Base-by-base conservation (phyloP, 441 rosid species). In the Theobroma grandiflorum region DNA sequence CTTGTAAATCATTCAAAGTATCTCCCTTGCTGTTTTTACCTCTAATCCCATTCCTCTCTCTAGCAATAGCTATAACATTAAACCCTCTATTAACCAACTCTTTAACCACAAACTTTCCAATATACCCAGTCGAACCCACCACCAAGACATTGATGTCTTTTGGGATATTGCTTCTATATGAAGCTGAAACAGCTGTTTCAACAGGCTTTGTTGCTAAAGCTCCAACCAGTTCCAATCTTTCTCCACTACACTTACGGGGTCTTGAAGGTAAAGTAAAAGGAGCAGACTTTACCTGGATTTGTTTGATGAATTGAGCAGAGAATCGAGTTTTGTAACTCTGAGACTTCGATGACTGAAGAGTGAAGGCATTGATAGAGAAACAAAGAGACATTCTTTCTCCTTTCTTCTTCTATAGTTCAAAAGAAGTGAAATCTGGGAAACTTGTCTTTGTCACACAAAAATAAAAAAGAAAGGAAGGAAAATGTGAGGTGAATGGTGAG, bases 101-200 rank as follows among this genome's bases (percentile, higher is more conserved):
- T 73, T 85, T 86, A 18, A 91, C 97, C 20, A 93, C 98, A 86
- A 96, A 93, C 72, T 90, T 94, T 6, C 98, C 98, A 16, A 94
- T 91, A 80, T 96, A 96, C 53, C 98, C 99, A 45, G 98, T 96
- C 22, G 98, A 94, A 81, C 98, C 99, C 86, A 88, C 95, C 4
- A 93, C 92, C 72, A 94, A 78, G 72, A 95, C 76, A 82, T 94
- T 95, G 53, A 94, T 81, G 61, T 93, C 97, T 43, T 82, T 76
- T 0, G 95, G 87, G 72, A 42, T 82, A 79, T 90, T 95, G 88
- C 64, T 84, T 84, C 97, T 88, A 70, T 93, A 93, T 6, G 91
- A 83, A 79, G 89, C 74, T 15, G 82, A 71, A 40, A 82, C 62
- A 26, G 79, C 68, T 5, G 79, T 50, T 52, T 88, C 90, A 79